phyloP scores from a whole-genome alignment of 305 asterid genomes.

The Solanum chacoense region DNA sequence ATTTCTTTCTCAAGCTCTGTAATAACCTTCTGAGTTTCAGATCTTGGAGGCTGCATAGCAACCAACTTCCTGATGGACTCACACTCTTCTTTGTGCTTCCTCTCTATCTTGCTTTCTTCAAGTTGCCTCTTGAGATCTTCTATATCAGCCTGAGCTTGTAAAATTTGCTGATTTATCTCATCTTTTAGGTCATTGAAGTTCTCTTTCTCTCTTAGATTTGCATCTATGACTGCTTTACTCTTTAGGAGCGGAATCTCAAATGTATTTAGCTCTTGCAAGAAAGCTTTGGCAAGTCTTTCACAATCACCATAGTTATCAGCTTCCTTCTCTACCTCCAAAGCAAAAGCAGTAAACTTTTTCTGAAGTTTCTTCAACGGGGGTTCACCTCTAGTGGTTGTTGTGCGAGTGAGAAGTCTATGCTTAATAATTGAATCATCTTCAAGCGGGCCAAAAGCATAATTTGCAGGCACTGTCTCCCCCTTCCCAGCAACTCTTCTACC shows the following conservation, averaged over 20 bases:
- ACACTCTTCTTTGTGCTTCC: conserved; percentile 95
- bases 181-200: conserved; percentile 70
- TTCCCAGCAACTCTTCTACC: conserved; percentile 60
- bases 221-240: conserved; percentile 74
- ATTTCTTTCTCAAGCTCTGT: conserved; percentile 76
- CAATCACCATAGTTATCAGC: conserved; percentile 66
- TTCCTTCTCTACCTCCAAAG: conserved; percentile 63
- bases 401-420: conserved; percentile 88
- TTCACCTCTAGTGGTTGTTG: conserved; percentile 93
- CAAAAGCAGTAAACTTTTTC: conserved; percentile 67
- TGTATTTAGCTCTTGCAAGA: conserved; percentile 82
- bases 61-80: conserved; percentile 84
- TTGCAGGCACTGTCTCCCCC: conserved; percentile 58
- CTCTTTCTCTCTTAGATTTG: conserved; percentile 83
- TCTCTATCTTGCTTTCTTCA: conserved; percentile 85
- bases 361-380: conserved; percentile 93
- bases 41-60: conserved; percentile 80
- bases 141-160: conserved; percentile 65
- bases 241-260: conserved; percentile 82
- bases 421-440: conserved; percentile 86
- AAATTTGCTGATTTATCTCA: conserved; percentile 63
- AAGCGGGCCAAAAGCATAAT: conserved; percentile 86
- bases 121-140: conserved; percentile 87
- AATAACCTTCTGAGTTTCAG: conserved; percentile 66
- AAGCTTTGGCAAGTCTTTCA: conserved; percentile 73